phyloP scores from a whole-genome alignment of 73 alveolate genomes.

The Tetrahymena thermophila region DNA sequence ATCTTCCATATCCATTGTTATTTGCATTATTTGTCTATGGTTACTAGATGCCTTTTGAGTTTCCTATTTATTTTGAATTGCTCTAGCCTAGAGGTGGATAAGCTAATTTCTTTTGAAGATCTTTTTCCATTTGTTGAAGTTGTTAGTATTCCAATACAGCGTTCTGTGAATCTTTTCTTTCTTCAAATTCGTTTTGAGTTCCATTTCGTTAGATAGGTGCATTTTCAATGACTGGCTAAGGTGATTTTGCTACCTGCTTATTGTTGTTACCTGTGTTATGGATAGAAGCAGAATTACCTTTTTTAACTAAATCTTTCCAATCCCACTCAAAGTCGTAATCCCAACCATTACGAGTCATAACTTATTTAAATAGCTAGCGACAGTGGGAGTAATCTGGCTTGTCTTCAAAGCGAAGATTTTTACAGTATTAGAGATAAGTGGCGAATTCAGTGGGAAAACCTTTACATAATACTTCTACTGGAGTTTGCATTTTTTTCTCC shows the following conservation, averaged over 20 bases:
- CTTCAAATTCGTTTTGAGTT: not conserved
- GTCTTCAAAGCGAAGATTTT: slow-evolving; percentile 69
- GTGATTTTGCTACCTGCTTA: not conserved
- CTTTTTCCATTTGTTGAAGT: not conserved
- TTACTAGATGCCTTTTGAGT: not conserved
- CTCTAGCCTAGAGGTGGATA: not conserved
- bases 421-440: slow-evolving; percentile 56
- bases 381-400: slow-evolving; percentile 79
- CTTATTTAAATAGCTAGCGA: slow-evolving; percentile 57
- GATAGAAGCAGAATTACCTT: not conserved
- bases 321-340: slow-evolving; percentile 51
- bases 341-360: slow-evolving; percentile 56
- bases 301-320: slow-evolving; percentile 1
- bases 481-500: slow-evolving; percentile 61
- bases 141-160: not conserved
- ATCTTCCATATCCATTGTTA: not conserved
- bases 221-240: not conserved
- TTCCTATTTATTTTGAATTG: not conserved
- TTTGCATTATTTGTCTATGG: not conserved
- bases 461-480: slow-evolving; percentile 68
- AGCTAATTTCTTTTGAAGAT: not conserved
- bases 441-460: slow-evolving; percentile 77
- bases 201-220: not conserved
- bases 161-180: not conserved
- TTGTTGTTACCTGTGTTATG: not conserved